A percentile compares a stretch with the other conserved stretches of the same genome.
Conservation (phyloP, 2,329 filamentous ascomycete species). For the Colletotrichum godetiae region DNA sequence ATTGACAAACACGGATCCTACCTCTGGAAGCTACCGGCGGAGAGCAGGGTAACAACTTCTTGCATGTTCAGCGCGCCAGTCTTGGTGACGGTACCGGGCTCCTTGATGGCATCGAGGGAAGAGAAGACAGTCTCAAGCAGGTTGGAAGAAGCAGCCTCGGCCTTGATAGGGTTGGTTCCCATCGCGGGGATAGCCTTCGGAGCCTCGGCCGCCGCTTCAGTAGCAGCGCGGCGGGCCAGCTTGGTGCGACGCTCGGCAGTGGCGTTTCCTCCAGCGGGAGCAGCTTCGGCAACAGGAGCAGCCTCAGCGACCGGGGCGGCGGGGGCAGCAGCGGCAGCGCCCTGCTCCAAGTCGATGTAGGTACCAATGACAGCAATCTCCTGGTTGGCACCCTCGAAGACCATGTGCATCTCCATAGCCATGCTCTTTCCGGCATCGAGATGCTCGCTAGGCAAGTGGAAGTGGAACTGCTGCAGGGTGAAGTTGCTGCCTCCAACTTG, state of each 20-base stretch:
- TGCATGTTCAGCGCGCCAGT: slow-evolving; percentile 57
- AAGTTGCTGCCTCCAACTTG: slow-evolving; percentile 49
- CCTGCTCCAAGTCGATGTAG: slow-evolving; percentile 53
- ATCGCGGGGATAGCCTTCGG: slow-evolving; percentile 49
- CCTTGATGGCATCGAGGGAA: slow-evolving; percentile 52
- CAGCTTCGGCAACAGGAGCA: neutral
- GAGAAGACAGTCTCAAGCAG: slow-evolving; percentile 61
- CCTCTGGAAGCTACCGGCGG: slow-evolving; percentile 51
- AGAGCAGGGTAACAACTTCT: slow-evolving; percentile 51
- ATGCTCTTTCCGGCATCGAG: slow-evolving; percentile 56
- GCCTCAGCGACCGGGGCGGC: slow-evolving; percentile 27
- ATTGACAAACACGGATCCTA: slow-evolving; percentile 36
- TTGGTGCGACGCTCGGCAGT: slow-evolving; percentile 28
- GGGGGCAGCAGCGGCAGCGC: slow-evolving; percentile 35
- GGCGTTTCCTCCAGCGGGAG: slow-evolving; percentile 15
- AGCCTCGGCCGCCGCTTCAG: slow-evolving; percentile 13
- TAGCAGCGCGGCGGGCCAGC: slow-evolving; percentile 21
- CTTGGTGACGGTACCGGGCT: slow-evolving; percentile 53
- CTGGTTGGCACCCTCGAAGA: slow-evolving; percentile 58
- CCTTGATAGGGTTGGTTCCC: slow-evolving; percentile 52
- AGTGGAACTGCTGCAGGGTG: slow-evolving; percentile 59
- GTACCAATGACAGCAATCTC: slow-evolving; percentile 57
- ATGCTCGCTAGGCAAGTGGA: slow-evolving; percentile 62
- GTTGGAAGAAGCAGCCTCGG: slow-evolving; percentile 47
- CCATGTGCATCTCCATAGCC: slow-evolving; percentile 69